Conservation (phyloP, 495 filamentous ascomycete genomes). For the Hypoxylon fuscum region DNA sequence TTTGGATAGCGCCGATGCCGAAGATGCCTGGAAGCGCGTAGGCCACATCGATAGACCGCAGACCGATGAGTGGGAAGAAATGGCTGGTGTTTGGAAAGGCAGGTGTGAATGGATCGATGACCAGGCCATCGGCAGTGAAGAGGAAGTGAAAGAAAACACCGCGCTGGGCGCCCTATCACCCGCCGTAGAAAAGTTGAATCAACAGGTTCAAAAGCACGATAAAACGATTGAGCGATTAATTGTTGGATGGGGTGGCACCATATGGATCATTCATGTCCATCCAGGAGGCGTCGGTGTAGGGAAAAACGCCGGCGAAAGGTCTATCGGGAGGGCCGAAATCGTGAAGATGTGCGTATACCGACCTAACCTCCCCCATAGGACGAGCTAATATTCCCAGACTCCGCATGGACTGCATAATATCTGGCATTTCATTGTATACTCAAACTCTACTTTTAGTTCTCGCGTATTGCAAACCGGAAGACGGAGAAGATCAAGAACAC, state of each 20-base stretch:
- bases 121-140: constrained; percentile 69
- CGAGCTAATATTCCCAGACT: constrained; percentile 66
- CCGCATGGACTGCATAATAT: constrained; percentile 95
- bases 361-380: neutral
- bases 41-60: constrained; percentile 88
- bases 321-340: constrained; percentile 84
- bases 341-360: constrained; percentile 77
- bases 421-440: constrained; percentile 96
- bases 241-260: constrained; percentile 93
- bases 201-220: constrained; percentile 52
- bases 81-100: constrained; percentile 93
- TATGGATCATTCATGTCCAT: constrained; percentile 94
- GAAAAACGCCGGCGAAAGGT: constrained; percentile 74
- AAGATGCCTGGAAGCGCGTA: constrained; percentile 94
- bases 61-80: constrained; percentile 85
- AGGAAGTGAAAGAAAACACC: constrained; percentile 51
- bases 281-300: constrained; percentile 73
- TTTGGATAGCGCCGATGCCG: constrained; percentile 76
- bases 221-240: constrained; percentile 78
- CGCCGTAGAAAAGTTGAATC: constrained; percentile 57
- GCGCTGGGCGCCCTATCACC: constrained; percentile 46
- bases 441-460: constrained; percentile 88
- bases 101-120: constrained; percentile 93
- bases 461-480: constrained; percentile 80
- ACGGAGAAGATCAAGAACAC: constrained; percentile 62